Conservation (phyloP, 2,329 filamentous ascomycete genomes). For the Oidium heveae region DNA sequence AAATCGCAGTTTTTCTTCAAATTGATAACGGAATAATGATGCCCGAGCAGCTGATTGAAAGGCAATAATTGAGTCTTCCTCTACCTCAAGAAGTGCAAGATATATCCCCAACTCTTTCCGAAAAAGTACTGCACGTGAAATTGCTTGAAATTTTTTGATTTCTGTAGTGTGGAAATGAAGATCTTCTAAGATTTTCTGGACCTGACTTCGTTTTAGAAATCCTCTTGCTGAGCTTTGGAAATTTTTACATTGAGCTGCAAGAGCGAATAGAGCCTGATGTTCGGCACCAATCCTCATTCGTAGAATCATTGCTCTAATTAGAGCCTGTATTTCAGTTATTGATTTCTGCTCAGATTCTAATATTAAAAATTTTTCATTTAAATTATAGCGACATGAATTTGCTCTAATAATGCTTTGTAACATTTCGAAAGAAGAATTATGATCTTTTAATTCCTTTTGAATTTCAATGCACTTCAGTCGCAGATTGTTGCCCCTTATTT, state of each 20-base stretch:
- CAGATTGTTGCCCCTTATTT: slow-evolving; percentile 19
- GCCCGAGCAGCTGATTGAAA: slow-evolving; percentile 54
- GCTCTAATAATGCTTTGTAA: slow-evolving; percentile 21
- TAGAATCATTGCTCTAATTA: slow-evolving; percentile 34
- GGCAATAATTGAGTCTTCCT: slow-evolving; percentile 52
- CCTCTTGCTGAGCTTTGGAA: slow-evolving; percentile 46
- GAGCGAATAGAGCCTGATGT: slow-evolving; percentile 27
- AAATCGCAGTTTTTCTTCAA: slow-evolving; percentile 64
- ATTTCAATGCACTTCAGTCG: slow-evolving; percentile 20
- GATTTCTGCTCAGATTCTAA: slow-evolving; percentile 21
- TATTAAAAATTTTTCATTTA: slow-evolving; percentile 22
- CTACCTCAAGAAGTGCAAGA: slow-evolving; percentile 53
- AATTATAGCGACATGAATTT: slow-evolving; percentile 25
- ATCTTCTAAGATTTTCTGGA: slow-evolving; percentile 37
- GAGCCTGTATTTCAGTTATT: slow-evolving; percentile 28
- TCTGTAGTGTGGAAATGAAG: slow-evolving; percentile 43
- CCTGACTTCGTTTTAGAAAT: slow-evolving; percentile 33
- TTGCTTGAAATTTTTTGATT: slow-evolving; percentile 45
- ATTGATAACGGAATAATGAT: slow-evolving; percentile 45
- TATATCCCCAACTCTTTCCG: slow-evolving; percentile 49
- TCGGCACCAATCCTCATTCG: slow-evolving; percentile 24
- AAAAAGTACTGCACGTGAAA: slow-evolving; percentile 55
- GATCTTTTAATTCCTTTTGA: slow-evolving; percentile 27
- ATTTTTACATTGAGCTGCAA: slow-evolving; percentile 28
- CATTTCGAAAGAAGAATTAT: slow-evolving; percentile 14